Base-by-base conservation (phyloP, 2,329 filamentous ascomycete genomes). In the Colletotrichum sp. region DNA sequence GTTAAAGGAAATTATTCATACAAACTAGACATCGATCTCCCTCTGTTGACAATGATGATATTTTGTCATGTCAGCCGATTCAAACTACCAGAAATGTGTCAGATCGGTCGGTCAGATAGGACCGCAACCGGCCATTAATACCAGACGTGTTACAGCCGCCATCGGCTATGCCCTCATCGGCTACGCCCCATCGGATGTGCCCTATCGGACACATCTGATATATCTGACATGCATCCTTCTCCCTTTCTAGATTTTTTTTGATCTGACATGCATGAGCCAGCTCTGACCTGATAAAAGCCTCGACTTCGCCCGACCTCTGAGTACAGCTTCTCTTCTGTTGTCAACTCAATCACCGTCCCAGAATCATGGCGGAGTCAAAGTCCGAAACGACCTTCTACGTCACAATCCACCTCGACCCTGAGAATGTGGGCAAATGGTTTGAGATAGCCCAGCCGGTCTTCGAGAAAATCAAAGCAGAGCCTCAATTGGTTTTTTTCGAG, bases 401-500 rank as follows among this genome's bases (percentile, higher is more conserved):
- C 30, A 59, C 66, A 32, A 32, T 68, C 22, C 19, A 68, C 16
- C 0, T 68, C 6, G 30, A 52, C 3, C 66, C 66, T 12, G 66
- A 59, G n/a, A n/a, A n/a, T 22, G 48, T 59, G 13, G 30, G 39
- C 2, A 22, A 68, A 11, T 68, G 28, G 28, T 25, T 68, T 13
- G 66, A 68, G 28, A 32, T 25, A 11, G 36, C 30, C 71, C 85
- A 85, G 34, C 81, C 83, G 3, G 80, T 81, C 30, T 88, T 86
- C 73, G 83, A 87, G 55, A 78, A 78, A n/a, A 84, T 87, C 8
- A 79, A 82, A 9, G 83, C 82, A 4, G 87, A 88, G 79, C 84
- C 86, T 3, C 85, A 87, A 71, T 86, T 84, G 77, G 81, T 83
- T 2, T 88, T 86, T 79, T 88, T 88, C 77, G 83, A 88, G 77